A percentile compares a stretch with the other conserved stretches of the same genome.
Evolutionary conservation across 2,329 filamentous ascomycete species (phyloP).

Genomic region (Fusarium sp.): DNA sequence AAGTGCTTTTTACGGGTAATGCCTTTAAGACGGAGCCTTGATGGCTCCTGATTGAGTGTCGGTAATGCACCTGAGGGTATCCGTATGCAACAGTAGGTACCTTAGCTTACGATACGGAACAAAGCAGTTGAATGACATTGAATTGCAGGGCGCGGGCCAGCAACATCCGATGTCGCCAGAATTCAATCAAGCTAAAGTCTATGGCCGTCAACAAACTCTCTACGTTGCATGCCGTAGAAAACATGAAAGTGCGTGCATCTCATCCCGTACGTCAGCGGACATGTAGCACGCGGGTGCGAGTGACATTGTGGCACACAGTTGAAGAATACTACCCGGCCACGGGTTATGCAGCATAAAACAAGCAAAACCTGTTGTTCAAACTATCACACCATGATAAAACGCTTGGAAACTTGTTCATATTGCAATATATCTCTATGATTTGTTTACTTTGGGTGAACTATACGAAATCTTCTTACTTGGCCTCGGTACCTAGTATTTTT

Average conservation of each 20-base stretch:
- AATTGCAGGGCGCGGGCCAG: background rate
- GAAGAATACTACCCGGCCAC: no score
- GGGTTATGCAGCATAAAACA: no score
- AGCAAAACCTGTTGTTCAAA: no score
- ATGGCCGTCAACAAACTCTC: conserved; percentile 8
- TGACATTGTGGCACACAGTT: conserved; percentile 19
- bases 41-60: background rate
- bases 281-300: conserved; percentile 25
- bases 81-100: background rate
- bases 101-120: background rate
- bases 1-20: conserved; percentile 13
- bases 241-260: conserved; percentile 35
- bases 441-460: no score
- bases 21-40: background rate
- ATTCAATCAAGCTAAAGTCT: background rate
- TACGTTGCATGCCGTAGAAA: conserved; percentile 22
- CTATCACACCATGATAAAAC: no score
- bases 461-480: no score
- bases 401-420: no score
- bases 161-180: background rate
- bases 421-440: no score
- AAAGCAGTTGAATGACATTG: background rate
- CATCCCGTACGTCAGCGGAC: conserved; percentile 34
- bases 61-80: background rate
- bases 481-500: no score